Base-by-base conservation (phyloP, 1,284 basidiomycete species). In the Crepidotus sp. region DNA sequence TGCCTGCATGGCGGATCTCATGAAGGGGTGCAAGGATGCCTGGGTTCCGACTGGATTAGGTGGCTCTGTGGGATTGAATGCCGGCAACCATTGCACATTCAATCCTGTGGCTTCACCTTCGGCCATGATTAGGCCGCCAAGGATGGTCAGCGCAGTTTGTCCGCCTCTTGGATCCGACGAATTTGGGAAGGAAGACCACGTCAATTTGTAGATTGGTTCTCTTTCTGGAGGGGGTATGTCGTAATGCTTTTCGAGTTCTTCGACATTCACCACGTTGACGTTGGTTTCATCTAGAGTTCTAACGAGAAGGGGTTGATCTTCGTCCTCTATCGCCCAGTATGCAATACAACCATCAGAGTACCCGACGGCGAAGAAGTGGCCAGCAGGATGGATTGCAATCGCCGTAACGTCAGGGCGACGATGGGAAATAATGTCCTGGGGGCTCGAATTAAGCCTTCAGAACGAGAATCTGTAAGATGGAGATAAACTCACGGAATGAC, bases 141-240 rank as follows among this genome's bases (percentile, higher is more conserved):
- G 70, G 6, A 95, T 70, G 0, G 85, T 73, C 9, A 97, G 64
- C 1, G 78, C 68, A 0, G 86, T 88, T 35, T 79, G 74, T 3
- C 83, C 83, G 26, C 77, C 75, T 43, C 76, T 68, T 11, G 76
- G 71, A 61, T 81, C 78, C 3, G 68, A 59, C 3, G 76, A 74
- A 52, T 82, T 77, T 0, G 79, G 68, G 60, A 83, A 89, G 1
- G 75, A 72, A 42, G 80, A 83, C 93, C 93, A 96, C 0, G 83
- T 68, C 4, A 96, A 69, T 61, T 90, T 92, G 72, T 89, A 94
- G 34, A 97, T 80, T 1, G 92, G 89, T 59, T 95, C 91, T 49
- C 80, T 69, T 3, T 58, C 47, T 8, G 45, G 38, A 19, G 50
- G 45, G 13, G 47, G 40, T 6, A 39, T 39, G 13, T 47, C 49